phyloP scores from a whole-genome alignment of 2,329 filamentous ascomycete species.

The Aspergillus fumigatiaffinis region DNA sequence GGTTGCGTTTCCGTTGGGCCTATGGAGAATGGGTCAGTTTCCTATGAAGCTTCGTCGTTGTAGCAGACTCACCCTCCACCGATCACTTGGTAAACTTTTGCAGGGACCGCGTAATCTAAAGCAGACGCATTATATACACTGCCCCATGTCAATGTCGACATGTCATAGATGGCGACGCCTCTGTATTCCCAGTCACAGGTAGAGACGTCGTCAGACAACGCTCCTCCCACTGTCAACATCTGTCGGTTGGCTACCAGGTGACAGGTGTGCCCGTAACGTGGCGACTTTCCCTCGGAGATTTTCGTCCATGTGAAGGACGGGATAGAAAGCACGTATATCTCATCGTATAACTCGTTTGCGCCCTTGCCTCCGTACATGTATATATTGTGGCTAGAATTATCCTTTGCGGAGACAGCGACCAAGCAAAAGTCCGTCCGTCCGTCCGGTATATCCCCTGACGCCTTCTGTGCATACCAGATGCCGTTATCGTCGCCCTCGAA shows the following conservation, averaged over 20 bases:
- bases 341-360: constrained; percentile 34
- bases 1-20: neutral
- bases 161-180: constrained; percentile 30
- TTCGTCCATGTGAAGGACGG: constrained; percentile 44
- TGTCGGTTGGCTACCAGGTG: constrained; percentile 38
- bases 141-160: constrained; percentile 28
- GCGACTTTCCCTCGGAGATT: constrained; percentile 31
- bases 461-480: constrained; percentile 43
- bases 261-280: constrained; percentile 42
- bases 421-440: constrained; percentile 45
- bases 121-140: constrained; percentile 24
- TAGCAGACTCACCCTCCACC: constrained; percentile 21
- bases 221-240: constrained; percentile 42
- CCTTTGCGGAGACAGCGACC: constrained; percentile 38
- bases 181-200: constrained; percentile 30
- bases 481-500: constrained; percentile 25
- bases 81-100: constrained; percentile 18
- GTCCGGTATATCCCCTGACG: constrained; percentile 39
- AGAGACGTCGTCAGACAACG: neutral
- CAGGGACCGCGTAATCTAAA: constrained; percentile 24
- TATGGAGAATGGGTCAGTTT: neutral
- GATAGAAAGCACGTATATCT: constrained; percentile 42
- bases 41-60: neutral
- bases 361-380: constrained; percentile 46
- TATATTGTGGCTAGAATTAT: constrained; percentile 46